phyloP scores from a whole-genome alignment of 2,329 filamentous ascomycete genomes.

The Trichoderma hamatum region DNA sequence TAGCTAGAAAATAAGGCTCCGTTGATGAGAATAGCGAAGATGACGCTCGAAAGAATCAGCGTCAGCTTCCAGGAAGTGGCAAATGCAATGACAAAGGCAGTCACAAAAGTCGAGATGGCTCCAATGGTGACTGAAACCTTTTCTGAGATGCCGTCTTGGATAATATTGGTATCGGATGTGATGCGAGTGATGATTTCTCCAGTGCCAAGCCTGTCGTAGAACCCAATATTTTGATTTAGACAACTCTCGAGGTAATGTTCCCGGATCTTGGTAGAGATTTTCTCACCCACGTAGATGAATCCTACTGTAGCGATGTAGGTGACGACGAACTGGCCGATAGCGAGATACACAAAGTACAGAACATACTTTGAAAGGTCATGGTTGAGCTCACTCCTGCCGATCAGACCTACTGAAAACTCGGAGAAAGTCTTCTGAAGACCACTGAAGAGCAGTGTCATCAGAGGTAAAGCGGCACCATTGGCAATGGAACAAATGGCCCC shows the following conservation, averaged over 20 bases:
- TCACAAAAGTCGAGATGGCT: slow-evolving; percentile 79
- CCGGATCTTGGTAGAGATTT: slow-evolving; percentile 77
- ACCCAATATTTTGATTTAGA: slow-evolving; percentile 85
- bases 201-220: slow-evolving; percentile 89
- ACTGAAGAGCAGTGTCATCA: slow-evolving; percentile 84
- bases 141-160: slow-evolving; percentile 92
- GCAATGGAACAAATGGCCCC: slow-evolving; percentile 67
- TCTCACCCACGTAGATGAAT: slow-evolving; percentile 86
- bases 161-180: slow-evolving; percentile 88
- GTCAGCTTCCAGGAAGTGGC: slow-evolving; percentile 92
- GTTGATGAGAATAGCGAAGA: slow-evolving; percentile 75
- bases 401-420: slow-evolving; percentile 45
- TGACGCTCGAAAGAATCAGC: slow-evolving; percentile 79
- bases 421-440: slow-evolving; percentile 74
- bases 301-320: slow-evolving; percentile 81
- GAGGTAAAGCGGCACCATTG: slow-evolving; percentile 73
- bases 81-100: slow-evolving; percentile 89
- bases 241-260: slow-evolving; percentile 83
- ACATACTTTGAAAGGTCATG: slow-evolving; percentile 64
- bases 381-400: slow-evolving; percentile 60
- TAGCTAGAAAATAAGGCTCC: slow-evolving; percentile 75
- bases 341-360: slow-evolving; percentile 85
- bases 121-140: slow-evolving; percentile 80
- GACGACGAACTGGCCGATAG: slow-evolving; percentile 75
- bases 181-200: slow-evolving; percentile 95